Evolutionary conservation across 75 land plant species (phyloP), one percentile per base, ranked within the genome.

Genomic region (Azolla pinnata): DNA sequence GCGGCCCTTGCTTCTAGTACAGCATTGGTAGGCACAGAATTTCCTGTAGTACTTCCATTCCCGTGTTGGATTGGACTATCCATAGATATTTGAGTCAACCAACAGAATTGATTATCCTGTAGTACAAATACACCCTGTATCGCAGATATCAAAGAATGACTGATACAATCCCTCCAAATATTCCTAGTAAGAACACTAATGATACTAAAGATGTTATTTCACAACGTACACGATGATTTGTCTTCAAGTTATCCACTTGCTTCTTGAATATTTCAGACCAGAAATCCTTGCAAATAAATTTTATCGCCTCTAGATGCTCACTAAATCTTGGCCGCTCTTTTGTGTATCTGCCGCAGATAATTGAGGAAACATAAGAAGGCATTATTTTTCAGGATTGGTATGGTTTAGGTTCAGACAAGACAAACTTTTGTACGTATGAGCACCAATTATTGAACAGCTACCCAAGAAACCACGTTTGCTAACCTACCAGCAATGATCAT

Each of bases 191-290:
- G 35, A 7, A 18, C 35, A 21, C 10, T 12, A 24, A 19, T 25
- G 24, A 16, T 23, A 20, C 33, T 10, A 44, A 31, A 17, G 16
- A 20, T n/a, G 23, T 16, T 40, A 33, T 19, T 35, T 17, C 10
- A n/a, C 16, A 51, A 38, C 77, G 25, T 52, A 90, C 97, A 44
- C 88, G 74, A 50, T 90, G 97, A 59, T 90, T 90, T 26, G 97
- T 90, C 63, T 90, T 90, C 61, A 90, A 70, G 71, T 90, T 90
- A 69, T 90, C 97, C 53, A 90, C 81, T 54, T 87, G 92, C 72
- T 90, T 90, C 68, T 90, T 90, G 77, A 90, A 90, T 18, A 90
- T 78, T 57, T 83, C 97, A n/a, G 88, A 67, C 97, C 97, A 90
- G 55, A 90, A 90, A 64, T 90, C 97, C 67, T 90, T 90, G 79